Conservation (phyloP, 139 green algal genomes). For the Ettlia oleoabundans region DNA sequence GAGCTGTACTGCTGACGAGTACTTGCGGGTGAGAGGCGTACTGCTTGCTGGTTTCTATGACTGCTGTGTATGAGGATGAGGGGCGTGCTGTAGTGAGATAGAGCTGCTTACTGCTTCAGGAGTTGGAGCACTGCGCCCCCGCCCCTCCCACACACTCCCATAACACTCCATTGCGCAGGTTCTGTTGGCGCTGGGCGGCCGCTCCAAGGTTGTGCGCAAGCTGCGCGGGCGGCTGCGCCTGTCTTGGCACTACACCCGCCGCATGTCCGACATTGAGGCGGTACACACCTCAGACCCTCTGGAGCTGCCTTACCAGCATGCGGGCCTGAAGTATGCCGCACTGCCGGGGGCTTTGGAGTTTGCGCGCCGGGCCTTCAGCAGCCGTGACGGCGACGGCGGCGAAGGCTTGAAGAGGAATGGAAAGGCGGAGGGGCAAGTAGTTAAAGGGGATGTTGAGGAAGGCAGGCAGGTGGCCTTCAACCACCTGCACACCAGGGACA, state of each 20-base stretch:
- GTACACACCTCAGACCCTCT: constrained; percentile 11
- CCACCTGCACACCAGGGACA: no score
- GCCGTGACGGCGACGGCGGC: no score
- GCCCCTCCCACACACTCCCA: not conserved
- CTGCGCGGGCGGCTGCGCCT: constrained; percentile 45
- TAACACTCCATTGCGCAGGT: no score
- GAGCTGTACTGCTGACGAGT: constrained; percentile 51
- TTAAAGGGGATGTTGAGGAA: no score
- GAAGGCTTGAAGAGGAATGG: no score
- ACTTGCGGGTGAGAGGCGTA: constrained; percentile 34
- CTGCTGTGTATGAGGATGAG: no score
- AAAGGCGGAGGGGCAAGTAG: no score
- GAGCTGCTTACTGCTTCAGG: not conserved
- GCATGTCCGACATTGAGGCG: constrained; percentile 28
- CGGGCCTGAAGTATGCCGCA: constrained; percentile 25
- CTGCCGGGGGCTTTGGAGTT: not conserved
- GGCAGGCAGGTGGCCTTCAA: no score
- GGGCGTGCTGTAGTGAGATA: no score
- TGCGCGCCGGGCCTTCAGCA: no score
- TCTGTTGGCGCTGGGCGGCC: constrained; percentile 32
- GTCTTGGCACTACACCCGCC: constrained; percentile 32
- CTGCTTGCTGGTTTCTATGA: no score
- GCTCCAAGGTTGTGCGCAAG: not conserved
- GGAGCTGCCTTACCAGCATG: constrained; percentile 23
- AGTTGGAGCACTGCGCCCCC: not conserved